A percentile compares a stretch with the other conserved stretches of the same genome.
Evolutionary conservation across 1,139 yeast species (phyloP).

Genomic region (Nadsonia starkeyi-henricii): DNA sequence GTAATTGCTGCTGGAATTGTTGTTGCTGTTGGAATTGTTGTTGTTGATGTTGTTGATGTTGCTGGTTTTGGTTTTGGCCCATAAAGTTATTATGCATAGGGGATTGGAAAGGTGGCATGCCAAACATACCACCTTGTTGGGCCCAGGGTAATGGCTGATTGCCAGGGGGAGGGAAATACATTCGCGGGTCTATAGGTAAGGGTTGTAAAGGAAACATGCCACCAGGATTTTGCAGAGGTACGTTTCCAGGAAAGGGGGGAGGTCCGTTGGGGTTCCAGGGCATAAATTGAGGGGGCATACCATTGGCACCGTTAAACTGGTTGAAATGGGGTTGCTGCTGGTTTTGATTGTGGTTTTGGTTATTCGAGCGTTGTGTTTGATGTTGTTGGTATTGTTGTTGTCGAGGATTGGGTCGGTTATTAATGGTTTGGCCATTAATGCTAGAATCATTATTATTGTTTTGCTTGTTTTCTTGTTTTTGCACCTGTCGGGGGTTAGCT

Average conservation of each 20-base stretch:
- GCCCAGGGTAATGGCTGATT: not conserved
- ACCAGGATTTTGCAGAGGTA: constrained; percentile 4
- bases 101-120: constrained; percentile 6
- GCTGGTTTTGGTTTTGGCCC: constrained; percentile 12
- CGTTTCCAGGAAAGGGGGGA: not conserved
- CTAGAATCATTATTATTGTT: not conserved
- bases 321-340: constrained; percentile 6
- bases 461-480: not conserved
- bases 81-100: constrained; percentile 8
- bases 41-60: constrained; percentile 10
- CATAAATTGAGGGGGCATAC: constrained; percentile 5
- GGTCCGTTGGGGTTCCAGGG: constrained; percentile 7
- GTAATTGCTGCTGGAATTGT: constrained; percentile 3
- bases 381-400: constrained; percentile 6
- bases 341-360: constrained; percentile 4
- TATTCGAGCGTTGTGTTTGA: constrained; percentile 6
- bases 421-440: not conserved
- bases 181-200: not conserved
- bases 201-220: not conserved
- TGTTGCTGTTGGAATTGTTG: constrained; percentile 11
- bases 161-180: constrained; percentile 3
- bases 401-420: not conserved
- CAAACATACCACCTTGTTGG: not conserved
- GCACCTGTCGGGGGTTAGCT: constrained; percentile 3
- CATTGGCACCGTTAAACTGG: constrained; percentile 7